phyloP scores from a whole-genome alignment of 169 alveolate genomes.

The Plasmodium cynomolgi region DNA sequence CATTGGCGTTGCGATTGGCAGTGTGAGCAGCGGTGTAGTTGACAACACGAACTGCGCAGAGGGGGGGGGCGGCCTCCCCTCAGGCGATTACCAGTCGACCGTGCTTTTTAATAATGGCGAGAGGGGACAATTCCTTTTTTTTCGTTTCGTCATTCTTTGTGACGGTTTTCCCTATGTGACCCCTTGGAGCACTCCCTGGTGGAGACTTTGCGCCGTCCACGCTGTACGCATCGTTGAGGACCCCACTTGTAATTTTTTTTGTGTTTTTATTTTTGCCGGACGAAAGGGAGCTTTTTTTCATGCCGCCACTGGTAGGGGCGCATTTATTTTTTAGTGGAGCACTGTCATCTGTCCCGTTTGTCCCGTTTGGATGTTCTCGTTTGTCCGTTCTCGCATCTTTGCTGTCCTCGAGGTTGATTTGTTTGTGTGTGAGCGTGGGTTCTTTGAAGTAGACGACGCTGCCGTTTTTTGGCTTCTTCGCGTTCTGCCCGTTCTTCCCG shows the following conservation, averaged over 20 bases:
- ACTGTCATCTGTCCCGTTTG: background rate
- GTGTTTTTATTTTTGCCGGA: background rate
- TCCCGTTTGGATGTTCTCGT: background rate
- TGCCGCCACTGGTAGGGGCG: background rate
- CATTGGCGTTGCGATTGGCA: too few species aligned
- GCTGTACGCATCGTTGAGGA: background rate
- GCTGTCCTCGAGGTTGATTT: background rate
- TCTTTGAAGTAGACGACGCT: background rate
- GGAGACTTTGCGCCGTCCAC: background rate
- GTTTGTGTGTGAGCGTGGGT: background rate
- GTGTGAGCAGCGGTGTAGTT: background rate
- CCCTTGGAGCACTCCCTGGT: background rate
- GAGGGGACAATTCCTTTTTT: conserved; percentile 20
- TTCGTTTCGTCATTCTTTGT: conserved; percentile 2
- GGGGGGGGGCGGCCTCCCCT: background rate
- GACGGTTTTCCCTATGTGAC: background rate
- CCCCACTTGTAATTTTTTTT: background rate
- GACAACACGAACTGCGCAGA: background rate
- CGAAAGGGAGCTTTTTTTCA: background rate
- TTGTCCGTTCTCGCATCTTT: background rate
- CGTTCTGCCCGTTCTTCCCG: background rate
- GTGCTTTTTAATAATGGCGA: conserved; percentile 41
- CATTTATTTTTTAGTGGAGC: background rate
- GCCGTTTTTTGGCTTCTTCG: background rate
- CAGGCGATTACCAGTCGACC: conserved; percentile 25